These are phyloP conservation scores for Pseudonitzschia pungens DNA, from an alignment of 108 stramenopile species.

Conservation along the genomic window DNA sequence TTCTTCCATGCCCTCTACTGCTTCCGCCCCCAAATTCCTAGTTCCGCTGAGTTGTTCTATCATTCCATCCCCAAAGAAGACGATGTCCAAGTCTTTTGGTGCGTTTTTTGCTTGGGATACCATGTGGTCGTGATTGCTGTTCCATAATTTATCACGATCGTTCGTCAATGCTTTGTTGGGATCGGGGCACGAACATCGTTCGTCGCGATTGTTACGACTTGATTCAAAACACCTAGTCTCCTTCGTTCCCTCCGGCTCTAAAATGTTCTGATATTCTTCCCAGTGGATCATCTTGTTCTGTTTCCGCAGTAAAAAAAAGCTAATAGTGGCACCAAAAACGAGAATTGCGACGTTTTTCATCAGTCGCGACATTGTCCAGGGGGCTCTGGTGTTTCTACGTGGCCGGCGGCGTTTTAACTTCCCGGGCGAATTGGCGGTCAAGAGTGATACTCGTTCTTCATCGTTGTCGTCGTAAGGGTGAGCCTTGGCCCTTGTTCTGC, in stretches of 20 bases:
- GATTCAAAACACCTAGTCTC: conserved; percentile 28
- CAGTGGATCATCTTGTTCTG: conserved; percentile 21
- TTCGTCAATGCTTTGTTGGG: conserved; percentile 22
- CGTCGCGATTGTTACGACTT: conserved; percentile 1
- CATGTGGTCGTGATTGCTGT: conserved; percentile 28
- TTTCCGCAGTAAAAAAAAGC: conserved; percentile 21
- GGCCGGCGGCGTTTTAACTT: background rate
- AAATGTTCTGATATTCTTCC: conserved; percentile 24
- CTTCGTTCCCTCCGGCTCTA: conserved; percentile 18
- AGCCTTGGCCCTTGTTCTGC: background rate
- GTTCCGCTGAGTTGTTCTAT: conserved; percentile 37
- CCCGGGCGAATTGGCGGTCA: background rate
- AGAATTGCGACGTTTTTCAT: conserved; percentile 27
- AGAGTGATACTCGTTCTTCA: conserved; percentile 12
- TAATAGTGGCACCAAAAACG: conserved; percentile 15
- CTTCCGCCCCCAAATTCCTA: conserved; percentile 16
- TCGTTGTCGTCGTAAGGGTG: conserved; percentile 2
- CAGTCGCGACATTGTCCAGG: conserved; percentile 21
- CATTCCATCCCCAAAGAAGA: conserved; percentile 40
- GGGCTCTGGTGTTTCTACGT: background rate
- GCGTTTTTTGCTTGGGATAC: conserved; percentile 22
- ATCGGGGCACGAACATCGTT: conserved; percentile 38
- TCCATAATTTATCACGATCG: conserved; percentile 16
- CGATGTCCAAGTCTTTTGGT: conserved; percentile 32
- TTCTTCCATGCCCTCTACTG: conserved; percentile 14